Evolutionary conservation across 108 stramenopile genomes (phyloP), one percentile per base, ranked within the genome.

Genomic region (Cyclotella distinguenda): DNA sequence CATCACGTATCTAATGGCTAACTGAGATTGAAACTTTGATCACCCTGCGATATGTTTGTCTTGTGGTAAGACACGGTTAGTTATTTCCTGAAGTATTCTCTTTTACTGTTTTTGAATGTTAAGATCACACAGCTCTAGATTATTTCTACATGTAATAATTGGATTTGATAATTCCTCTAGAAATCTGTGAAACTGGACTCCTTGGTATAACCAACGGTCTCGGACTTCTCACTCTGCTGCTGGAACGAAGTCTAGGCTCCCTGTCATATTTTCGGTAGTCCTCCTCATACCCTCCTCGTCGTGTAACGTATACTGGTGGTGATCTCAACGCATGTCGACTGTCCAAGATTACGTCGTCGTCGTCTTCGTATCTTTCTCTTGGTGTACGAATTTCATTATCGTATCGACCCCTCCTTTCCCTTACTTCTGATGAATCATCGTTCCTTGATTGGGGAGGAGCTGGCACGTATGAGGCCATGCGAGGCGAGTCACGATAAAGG

Each of bases 81-180:
- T n/a, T n/a, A n/a, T n/a, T n/a, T n/a, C n/a, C n/a, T n/a, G n/a
- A n/a, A n/a, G n/a, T n/a, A n/a, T n/a, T n/a, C n/a, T n/a, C n/a
- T n/a, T n/a, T n/a, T n/a, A n/a, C n/a, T n/a, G n/a, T n/a, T n/a
- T n/a, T n/a, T n/a, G n/a, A n/a, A n/a, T n/a, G n/a, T n/a, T n/a
- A n/a, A n/a, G n/a, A n/a, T n/a, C n/a, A 49, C 13, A 7, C 16
- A 49, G 3, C 23, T 7, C 21, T 22, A 22, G 16, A 6, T 3
- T 49, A 19, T 13, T 15, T 16, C 27, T 27, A 53, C 3, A 53
- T n/a, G 52, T 53, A 53, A 30, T 53, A 53, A 2, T 27, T 53
- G 15, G 52, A 53, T 53, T 53, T 53, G 30, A 53, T 13, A 30
- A 53, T 53, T 10, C 52, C 52, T 32, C 28, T 53, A n/a, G 52